Evolutionary conservation across 305 asterid genomes (phyloP).

Genomic region (Ruellia speciosa): DNA sequence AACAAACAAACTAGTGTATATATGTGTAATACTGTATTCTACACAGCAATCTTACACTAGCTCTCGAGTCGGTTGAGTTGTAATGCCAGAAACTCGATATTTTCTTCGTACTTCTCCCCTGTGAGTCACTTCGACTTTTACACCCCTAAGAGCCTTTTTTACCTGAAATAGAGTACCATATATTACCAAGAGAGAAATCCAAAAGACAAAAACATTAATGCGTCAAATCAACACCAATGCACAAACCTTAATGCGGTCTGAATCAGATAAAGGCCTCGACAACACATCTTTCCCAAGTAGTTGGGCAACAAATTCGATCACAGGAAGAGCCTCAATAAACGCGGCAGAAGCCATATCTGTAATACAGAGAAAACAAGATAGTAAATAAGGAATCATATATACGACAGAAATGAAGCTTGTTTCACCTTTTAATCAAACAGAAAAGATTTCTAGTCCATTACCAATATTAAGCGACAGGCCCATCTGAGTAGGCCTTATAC

Average conservation of each 20-base stretch:
- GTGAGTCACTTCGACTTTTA: conserved; percentile 97
- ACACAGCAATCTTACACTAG: conserved; percentile 53
- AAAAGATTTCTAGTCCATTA: conserved; percentile 15
- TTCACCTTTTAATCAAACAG: too few relatives aligned
- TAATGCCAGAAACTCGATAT: conserved; percentile 87
- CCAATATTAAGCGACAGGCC: conserved; percentile 96
- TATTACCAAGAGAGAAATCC: not conserved
- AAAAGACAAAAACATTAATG: not conserved
- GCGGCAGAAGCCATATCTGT: conserved; percentile 98
- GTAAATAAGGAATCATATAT: conserved; percentile 11
- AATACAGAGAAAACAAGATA: conserved; percentile 15
- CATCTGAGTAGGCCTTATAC: conserved; percentile 97
- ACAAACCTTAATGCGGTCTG: conserved; percentile 79
- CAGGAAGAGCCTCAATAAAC: conserved; percentile 94
- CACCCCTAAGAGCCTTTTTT: conserved; percentile 93
- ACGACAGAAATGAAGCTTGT: not conserved
- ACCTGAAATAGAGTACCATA: conserved; percentile 38
- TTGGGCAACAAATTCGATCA: conserved; percentile 82
- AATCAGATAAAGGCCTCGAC: conserved; percentile 80
- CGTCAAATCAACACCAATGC: conserved; percentile 1
- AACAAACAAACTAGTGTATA: too few relatives aligned
- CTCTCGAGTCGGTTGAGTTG: conserved; percentile 91
- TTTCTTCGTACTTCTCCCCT: conserved; percentile 86
- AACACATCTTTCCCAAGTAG: conserved; percentile 80
- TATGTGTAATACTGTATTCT: too few relatives aligned